Base-by-base conservation (phyloP, 2,329 filamentous ascomycete species). In the Talaromyces amestolkiae region DNA sequence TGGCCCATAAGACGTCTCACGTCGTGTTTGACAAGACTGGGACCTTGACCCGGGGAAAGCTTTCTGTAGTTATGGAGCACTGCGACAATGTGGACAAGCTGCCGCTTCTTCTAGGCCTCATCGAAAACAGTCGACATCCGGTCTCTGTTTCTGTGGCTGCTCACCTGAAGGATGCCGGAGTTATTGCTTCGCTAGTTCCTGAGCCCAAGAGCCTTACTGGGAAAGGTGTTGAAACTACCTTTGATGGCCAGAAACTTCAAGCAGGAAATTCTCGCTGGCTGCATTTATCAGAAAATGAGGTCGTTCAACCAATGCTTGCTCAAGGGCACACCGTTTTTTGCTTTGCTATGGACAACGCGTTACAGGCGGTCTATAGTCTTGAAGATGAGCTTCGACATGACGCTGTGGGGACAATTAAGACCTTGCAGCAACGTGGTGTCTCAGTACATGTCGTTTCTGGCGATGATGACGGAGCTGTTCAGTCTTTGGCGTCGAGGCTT, bases 21-120 rank as follows among this genome's bases (percentile, higher is more conserved):
- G 37, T 63, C 3, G 61, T 63, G 3, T 63, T 63, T 2, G 61
- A 63, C 37, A 63, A 63, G 15, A 63, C 61, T 7, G 61, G 61
- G 9, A 63, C 61, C 6, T 6, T 63, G 3, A 63, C 61, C 1
- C 61, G 35, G 8, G 61, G 61, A 1, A 63, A 47, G 13, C 49
- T 63, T 11, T 15, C 58, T 1, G 58, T 60, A 15, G 24, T 11
- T 8, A 7, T 10, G 11, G 8, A 60, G 39, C 15, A 60, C 22
- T 8, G 9, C n/a, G 13, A 2, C 41, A 60, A 45, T 6, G 22
- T 10, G 10, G 19, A 47, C 9, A 3, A 33, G 2, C 49, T 53
- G 2, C 3, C 49, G 6, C 49, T 51, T 17, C 59, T 24, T 17
- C 2, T 53, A 3, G 35, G 59, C 11, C 35, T 61, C 1, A 61